Percentiles rank a stretch among this genome's conserved stretches.
Conservation (phyloP, 768 basidiomycete species). For the Hortiboletus campestris region DNA sequence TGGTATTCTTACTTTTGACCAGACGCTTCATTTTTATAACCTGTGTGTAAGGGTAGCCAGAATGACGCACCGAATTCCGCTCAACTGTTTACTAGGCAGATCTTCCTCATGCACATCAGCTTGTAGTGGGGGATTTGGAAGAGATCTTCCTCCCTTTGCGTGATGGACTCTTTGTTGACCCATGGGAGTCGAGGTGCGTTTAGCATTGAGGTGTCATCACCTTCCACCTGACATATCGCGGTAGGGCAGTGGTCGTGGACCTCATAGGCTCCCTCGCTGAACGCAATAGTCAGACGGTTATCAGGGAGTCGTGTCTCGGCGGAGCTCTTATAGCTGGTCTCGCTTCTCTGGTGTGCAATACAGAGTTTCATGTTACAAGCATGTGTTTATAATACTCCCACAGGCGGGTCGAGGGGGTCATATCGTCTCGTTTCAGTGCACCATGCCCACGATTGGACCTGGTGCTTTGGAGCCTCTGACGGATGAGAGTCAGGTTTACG, state of each 20-base stretch:
- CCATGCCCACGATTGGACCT: constrained; percentile 66
- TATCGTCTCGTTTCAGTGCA: constrained; percentile 66
- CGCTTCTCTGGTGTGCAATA: constrained; percentile 60
- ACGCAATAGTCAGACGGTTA: constrained; percentile 50
- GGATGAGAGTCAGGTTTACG: constrained; percentile 66
- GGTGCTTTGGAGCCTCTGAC: constrained; percentile 61
- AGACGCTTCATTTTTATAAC: constrained; percentile 82
- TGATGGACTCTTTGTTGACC: constrained; percentile 74
- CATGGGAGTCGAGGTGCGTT: constrained; percentile 64
- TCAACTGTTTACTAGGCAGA: constrained; percentile 38
- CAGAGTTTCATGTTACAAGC: constrained; percentile 11
- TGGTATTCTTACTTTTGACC: constrained; percentile 84
- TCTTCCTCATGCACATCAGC: constrained; percentile 54
- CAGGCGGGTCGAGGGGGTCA: constrained; percentile 76
- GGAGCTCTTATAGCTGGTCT: constrained; percentile 72
- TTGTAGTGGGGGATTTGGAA: constrained; percentile 86
- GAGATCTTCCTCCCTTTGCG: constrained; percentile 85
- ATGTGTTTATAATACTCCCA: constrained; percentile 7
- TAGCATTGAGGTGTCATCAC: not conserved
- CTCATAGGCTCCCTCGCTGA: constrained; percentile 65
- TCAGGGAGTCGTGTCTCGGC: constrained; percentile 67
- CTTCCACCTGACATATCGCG: constrained; percentile 7
- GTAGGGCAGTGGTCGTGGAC: constrained; percentile 60
- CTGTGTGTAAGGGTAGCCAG: constrained; percentile 60
- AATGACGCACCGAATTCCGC: constrained; percentile 8